Base-by-base conservation (phyloP, 192 early-diverging fungal species). In the Fimicolochytrium jonesii region DNA sequence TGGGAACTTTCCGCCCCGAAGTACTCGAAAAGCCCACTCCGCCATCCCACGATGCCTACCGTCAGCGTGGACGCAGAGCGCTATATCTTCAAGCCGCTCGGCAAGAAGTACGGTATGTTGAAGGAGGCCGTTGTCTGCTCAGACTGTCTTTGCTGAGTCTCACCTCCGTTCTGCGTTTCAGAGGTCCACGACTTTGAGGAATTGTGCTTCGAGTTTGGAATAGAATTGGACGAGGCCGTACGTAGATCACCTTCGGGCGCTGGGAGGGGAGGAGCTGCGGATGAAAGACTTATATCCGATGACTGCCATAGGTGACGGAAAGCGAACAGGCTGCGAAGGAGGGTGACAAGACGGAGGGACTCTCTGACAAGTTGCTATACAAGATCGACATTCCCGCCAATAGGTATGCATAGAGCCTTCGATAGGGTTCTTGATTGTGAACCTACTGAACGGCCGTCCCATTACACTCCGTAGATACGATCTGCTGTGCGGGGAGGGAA, bases 331-430 rank as follows among this genome's bases (percentile, higher is more conserved):
- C 77, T n/a, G 72, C 78, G 32, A 80, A 81, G 45, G 87, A 89
- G 67, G 71, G 77, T 37, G 79, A 80, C 11, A 71, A 72, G 11
- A 64, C 61, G 28, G 79, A 80, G 26, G 76, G 72, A 7, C 72
- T 88, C 15, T 89, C 87, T 22, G 91, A 94, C 39, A 80, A 90
- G 56, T 72, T 84, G 20, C 71, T 94, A 62, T 90, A 94, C 74
- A 90, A 93, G 69, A 98, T 99, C 69, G 97, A 99, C 57, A 97
- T 99, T 61, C 94, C 97, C 30, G 94, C 97, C 56, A 99, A 99
- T 77, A 68, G 81, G 73, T 73, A n/a, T n/a, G n/a, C n/a, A n/a
- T 55, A 18, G 53, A 32, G 2, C 17, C 11, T 59, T 52, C 37
- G 13, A 2, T 66, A 20, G 42, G 29, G 28, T 43, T 4, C 2